These are phyloP conservation scores for Laburnicola sp. DNA, from an alignment of 2,329 filamentous ascomycete species.

Conservation along the genomic window DNA sequence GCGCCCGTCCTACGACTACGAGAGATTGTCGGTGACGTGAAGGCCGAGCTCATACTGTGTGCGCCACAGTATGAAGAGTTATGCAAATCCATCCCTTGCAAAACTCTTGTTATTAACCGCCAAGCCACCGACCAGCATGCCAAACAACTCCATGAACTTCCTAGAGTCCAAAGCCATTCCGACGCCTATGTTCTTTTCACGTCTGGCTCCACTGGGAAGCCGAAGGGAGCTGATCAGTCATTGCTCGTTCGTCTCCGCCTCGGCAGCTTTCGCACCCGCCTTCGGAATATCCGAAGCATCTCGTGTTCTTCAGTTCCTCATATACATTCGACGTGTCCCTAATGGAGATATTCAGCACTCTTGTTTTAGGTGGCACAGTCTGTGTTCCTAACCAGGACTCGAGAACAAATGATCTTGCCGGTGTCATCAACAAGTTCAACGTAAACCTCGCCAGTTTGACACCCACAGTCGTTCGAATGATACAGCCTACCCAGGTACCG, in stretches of 20 bases:
- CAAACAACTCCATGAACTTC: conserved; percentile 33
- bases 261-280: conserved; percentile 27
- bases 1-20: conserved; percentile 41
- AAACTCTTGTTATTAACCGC: conserved; percentile 40
- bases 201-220: conserved; percentile 59
- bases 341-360: conserved; percentile 52
- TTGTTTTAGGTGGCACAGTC: conserved; percentile 52
- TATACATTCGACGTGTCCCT: conserved; percentile 53
- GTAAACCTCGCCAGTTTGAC: conserved; percentile 52
- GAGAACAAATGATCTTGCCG: conserved; percentile 50
- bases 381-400: conserved; percentile 55
- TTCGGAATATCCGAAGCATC: conserved; percentile 54
- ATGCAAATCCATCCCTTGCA: conserved; percentile 29
- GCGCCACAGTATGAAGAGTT: conserved; percentile 28
- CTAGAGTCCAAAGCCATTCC: conserved; percentile 49
- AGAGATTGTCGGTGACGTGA: conserved; percentile 37
- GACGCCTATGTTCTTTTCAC: conserved; percentile 65
- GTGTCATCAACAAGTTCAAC: conserved; percentile 41
- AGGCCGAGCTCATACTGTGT: conserved; percentile 32
- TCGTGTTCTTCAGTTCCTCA: conserved; percentile 57
- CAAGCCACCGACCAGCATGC: conserved; percentile 46
- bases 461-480: conserved; percentile 43
- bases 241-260: conserved; percentile 57
- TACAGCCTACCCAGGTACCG: conserved; percentile 33
- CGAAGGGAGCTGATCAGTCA: conserved; percentile 66